A percentile compares a stretch with the other conserved stretches of the same genome.
Conservation (phyloP, 164 flowering plant genomes). For the Umbellularia californica region DNA sequence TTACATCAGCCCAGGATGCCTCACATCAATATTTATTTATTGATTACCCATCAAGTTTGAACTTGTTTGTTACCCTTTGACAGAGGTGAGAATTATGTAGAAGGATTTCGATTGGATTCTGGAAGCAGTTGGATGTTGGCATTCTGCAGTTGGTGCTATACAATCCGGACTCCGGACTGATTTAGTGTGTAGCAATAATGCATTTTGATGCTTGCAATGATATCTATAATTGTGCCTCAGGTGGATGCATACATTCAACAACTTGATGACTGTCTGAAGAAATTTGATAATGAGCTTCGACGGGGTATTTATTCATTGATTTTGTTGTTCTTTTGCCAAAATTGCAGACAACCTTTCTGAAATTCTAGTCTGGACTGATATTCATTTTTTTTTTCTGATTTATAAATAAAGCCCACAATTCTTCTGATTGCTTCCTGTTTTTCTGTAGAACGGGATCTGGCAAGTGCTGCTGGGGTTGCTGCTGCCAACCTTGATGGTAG, state of each 20-base stretch:
- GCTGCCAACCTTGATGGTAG: slow-evolving; percentile 30
- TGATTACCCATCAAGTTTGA: not conserved
- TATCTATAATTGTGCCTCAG: slow-evolving; percentile 31
- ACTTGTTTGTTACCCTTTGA: not conserved
- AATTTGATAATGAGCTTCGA: slow-evolving; percentile 72
- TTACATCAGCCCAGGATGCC: too few species aligned
- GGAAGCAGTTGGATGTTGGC: not conserved
- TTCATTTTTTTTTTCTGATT: not conserved
- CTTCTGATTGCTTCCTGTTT: not conserved
- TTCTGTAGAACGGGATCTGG: slow-evolving; percentile 42
- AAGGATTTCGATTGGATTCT: not conserved
- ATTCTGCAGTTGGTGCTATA: not conserved
- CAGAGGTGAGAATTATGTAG: not conserved
- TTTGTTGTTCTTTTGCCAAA: not conserved
- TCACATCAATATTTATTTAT: too few species aligned
- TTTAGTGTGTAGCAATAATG: not conserved
- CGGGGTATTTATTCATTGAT: slow-evolving; percentile 43
- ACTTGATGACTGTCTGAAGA: slow-evolving; percentile 80
- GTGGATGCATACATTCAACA: slow-evolving; percentile 91
- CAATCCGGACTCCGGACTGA: too few species aligned
- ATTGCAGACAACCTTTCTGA: not conserved
- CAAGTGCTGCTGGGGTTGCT: slow-evolving; percentile 34
- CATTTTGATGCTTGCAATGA: slow-evolving; percentile 3
- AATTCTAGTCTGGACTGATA: not conserved
- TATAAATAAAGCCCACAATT: not conserved